Conservation (phyloP, 805 yeast species). For the Metschnikowia corniflorae region DNA sequence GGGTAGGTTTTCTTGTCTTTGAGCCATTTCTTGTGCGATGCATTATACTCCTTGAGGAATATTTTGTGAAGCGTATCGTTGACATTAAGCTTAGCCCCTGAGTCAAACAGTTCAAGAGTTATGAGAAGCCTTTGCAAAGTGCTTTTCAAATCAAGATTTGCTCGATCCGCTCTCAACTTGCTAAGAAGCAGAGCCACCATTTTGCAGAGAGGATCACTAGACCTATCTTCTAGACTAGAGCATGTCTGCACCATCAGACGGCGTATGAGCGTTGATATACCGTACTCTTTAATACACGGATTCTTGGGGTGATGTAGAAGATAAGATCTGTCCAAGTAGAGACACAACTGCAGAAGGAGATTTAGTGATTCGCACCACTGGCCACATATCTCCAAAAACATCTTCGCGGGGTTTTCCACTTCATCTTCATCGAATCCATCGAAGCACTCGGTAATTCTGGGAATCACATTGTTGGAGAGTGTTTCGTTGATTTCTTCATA, state of each 20-base stretch:
- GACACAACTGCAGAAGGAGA: conserved; percentile 27
- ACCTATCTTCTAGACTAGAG: too few species aligned
- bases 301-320: conserved; percentile 31
- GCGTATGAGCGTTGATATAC: conserved; percentile 14
- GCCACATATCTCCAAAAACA: conserved; percentile 17
- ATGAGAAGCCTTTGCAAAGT: conserved; percentile 1
- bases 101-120: conserved; percentile 14
- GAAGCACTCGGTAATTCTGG: conserved; percentile 7
- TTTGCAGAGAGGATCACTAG: conserved; percentile 3
- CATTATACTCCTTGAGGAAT: conserved; percentile 16
- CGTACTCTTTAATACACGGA: conserved; percentile 24
- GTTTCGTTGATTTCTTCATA: conserved; percentile 19
- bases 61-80: conserved; percentile 11
- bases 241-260: not conserved
- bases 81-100: conserved; percentile 13
- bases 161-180: not conserved
- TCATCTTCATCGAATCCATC: not conserved
- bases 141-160: too few species aligned
- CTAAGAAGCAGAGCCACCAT: not conserved
- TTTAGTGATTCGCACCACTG: conserved; percentile 26
- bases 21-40: conserved; percentile 18
- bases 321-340: conserved; percentile 36
- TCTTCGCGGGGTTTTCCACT: not conserved
- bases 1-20: conserved; percentile 12
- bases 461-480: conserved; percentile 14